These are phyloP conservation scores for Dothistroma pini DNA, from an alignment of 2,329 filamentous ascomycete species.

Conservation along the genomic window DNA sequence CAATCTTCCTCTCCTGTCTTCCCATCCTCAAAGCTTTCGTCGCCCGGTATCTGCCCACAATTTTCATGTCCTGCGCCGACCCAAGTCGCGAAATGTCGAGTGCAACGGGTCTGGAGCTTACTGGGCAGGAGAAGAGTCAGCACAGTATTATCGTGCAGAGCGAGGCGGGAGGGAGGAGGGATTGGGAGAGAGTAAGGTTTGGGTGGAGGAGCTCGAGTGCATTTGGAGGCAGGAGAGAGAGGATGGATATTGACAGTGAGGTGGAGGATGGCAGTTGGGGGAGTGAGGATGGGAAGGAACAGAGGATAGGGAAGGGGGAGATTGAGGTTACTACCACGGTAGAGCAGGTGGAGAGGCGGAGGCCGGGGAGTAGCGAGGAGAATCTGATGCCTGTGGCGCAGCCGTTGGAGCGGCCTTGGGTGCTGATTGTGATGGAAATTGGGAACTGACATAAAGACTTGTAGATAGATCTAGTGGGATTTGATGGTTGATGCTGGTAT, in stretches of 20 bases:
- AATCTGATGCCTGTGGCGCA: constrained; percentile 3
- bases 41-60: background rate
- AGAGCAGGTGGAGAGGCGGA: constrained; percentile 5
- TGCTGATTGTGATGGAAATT: too few relatives aligned
- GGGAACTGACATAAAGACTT: too few relatives aligned
- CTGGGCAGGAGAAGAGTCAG: background rate
- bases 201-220: background rate
- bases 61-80: constrained; percentile 2
- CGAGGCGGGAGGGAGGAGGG: background rate
- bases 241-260: background rate
- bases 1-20: constrained; percentile 3
- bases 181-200: background rate
- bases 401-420: constrained; percentile 3
- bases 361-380: background rate
- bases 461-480: too few relatives aligned
- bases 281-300: background rate
- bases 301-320: background rate
- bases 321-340: constrained; percentile 5
- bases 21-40: constrained; percentile 5
- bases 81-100: background rate
- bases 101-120: background rate
- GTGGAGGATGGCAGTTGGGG: background rate
- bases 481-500: too few relatives aligned
- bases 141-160: background rate
- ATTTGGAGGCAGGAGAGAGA: background rate